Percentiles rank a stretch among this genome's conserved stretches.
Conservation (phyloP, 176 grass and related monocot species). For the Avena eriantha region DNA sequence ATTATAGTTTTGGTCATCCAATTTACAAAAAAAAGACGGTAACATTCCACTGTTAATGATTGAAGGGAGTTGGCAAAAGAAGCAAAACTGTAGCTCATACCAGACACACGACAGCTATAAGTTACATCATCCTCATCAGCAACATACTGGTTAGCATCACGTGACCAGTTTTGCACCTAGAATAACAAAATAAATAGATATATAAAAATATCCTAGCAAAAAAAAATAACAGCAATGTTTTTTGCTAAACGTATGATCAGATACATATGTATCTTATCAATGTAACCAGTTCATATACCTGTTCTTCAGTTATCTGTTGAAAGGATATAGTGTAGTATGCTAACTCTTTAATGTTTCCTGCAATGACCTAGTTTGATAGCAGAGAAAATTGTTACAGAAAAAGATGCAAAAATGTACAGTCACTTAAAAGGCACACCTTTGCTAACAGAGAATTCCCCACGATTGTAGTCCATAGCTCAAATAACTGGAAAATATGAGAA, state of each 20-base stretch:
- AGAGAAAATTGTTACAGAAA: conserved; percentile 44
- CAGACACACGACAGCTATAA: conserved; percentile 97
- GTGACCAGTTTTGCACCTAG: conserved; percentile 81
- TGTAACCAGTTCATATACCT: conserved; percentile 65
- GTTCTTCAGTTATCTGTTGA: conserved; percentile 92
- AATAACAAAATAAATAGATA: conserved; percentile 39
- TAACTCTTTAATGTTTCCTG: conserved; percentile 76
- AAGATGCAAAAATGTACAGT: conserved; percentile 19
- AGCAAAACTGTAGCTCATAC: conserved; percentile 49
- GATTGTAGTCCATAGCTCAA: conserved; percentile 91
- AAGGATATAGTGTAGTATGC: conserved; percentile 83
- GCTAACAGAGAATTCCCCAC: conserved; percentile 81
- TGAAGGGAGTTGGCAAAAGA: conserved; percentile 20
- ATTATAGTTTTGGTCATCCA: neutral
- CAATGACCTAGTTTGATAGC: conserved; percentile 62
- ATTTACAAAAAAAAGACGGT: neutral
- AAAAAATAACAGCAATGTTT: neutral
- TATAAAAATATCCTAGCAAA: conserved; percentile 36
- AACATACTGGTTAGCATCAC: conserved; percentile 95
- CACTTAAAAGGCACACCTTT: conserved; percentile 60
- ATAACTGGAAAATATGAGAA: conserved; percentile 66
- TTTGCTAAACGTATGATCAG: neutral
- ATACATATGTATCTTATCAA: neutral
- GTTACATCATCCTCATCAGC: conserved; percentile 95
- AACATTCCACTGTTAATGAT: neutral